Evolutionary conservation across 2,329 filamentous ascomycete genomes (phyloP).

Genomic region (Cladosporium sp.): DNA sequence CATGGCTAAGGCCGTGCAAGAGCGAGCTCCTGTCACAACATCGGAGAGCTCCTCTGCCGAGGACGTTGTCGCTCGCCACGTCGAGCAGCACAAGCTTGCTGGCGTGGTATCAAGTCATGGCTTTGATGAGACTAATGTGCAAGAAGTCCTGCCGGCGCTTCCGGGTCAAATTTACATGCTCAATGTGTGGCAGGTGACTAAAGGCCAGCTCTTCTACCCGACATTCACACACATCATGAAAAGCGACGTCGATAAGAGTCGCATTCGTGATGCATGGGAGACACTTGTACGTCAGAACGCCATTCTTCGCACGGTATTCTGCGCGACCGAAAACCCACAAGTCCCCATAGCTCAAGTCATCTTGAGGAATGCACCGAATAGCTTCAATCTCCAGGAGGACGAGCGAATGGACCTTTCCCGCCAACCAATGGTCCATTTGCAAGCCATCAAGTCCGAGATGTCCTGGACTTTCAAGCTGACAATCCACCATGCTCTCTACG

Average conservation of each 20-base stretch:
- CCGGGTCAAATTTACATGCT: conserved; percentile 81
- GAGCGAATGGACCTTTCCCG: conserved; percentile 9
- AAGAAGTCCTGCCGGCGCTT: conserved; percentile 62
- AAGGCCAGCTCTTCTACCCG: conserved; percentile 67
- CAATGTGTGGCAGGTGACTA: conserved; percentile 65
- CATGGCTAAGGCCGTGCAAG: conserved; percentile 48
- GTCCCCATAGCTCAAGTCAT: conserved; percentile 63
- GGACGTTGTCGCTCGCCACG: conserved; percentile 17
- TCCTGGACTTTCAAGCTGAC: conserved; percentile 36
- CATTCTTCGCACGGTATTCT: conserved; percentile 66
- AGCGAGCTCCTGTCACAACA: not conserved
- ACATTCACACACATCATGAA: conserved; percentile 61
- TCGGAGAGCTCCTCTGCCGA: conserved; percentile 32
- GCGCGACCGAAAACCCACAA: conserved; percentile 44
- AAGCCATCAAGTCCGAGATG: conserved; percentile 14
- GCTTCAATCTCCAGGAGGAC: conserved; percentile 27
- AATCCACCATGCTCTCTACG: conserved; percentile 86
- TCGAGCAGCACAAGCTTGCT: conserved; percentile 14
- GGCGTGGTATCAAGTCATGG: conserved; percentile 19
- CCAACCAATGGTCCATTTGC: conserved; percentile 25
- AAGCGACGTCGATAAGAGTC: conserved; percentile 34
- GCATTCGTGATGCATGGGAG: conserved; percentile 59
- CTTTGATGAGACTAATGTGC: conserved; percentile 46
- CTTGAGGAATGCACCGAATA: conserved; percentile 38
- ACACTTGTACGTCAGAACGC: conserved; percentile 52